These are phyloP conservation scores for Boletellus ananas DNA, from an alignment of 768 basidiomycete species.

Conservation along the genomic window DNA sequence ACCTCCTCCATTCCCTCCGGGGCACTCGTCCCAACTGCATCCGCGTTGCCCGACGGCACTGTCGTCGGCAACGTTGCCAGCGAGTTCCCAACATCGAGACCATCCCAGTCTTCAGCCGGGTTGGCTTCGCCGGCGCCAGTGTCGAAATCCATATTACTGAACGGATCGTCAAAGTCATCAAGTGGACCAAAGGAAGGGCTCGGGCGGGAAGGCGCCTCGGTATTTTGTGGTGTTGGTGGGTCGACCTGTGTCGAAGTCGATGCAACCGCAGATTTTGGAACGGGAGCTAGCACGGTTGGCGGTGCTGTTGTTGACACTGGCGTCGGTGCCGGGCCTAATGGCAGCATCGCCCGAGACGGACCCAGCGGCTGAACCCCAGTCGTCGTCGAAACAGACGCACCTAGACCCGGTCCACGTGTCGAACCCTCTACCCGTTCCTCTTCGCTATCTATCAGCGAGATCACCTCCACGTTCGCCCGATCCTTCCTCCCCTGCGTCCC, in stretches of 20 bases:
- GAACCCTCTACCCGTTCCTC: conserved; percentile 1
- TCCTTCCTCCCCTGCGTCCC: not conserved
- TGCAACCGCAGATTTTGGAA: not conserved
- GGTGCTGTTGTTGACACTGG: not conserved
- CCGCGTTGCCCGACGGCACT: not conserved
- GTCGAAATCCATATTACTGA: conserved; percentile 12
- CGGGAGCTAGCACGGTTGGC: not conserved
- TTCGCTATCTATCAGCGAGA: conserved; percentile 29
- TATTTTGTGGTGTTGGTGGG: not conserved
- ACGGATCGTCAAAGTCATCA: conserved; percentile 14
- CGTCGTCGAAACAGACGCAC: not conserved
- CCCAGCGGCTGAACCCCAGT: not conserved
- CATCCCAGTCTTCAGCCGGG: not conserved
- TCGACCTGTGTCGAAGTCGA: not conserved
- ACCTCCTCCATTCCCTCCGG: conserved; percentile 2
- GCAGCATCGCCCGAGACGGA: not conserved
- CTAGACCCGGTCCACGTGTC: not conserved
- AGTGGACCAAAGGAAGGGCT: conserved; percentile 1
- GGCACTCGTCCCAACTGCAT: not conserved
- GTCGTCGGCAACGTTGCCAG: not conserved
- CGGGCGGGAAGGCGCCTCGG: not conserved
- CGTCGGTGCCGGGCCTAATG: not conserved
- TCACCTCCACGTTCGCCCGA: conserved; percentile 19
- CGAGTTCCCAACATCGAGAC: conserved; percentile 10
- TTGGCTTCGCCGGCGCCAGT: not conserved